Evolutionary conservation across 2,329 filamentous ascomycete genomes (phyloP), one percentile per base, ranked within the genome.

Genomic region (Tolypocladium album): DNA sequence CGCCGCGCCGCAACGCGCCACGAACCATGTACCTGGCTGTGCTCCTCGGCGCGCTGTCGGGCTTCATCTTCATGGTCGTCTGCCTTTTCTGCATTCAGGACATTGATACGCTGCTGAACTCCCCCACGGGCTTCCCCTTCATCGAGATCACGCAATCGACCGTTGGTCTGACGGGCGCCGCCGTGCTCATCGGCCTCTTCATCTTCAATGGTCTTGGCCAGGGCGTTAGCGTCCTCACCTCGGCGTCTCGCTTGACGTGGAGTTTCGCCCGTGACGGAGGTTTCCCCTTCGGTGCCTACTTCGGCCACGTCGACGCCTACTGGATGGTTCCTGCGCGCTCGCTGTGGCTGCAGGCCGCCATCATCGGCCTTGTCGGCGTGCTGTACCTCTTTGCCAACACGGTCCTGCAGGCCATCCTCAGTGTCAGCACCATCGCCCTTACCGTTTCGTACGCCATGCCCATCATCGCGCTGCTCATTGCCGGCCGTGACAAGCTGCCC

Each of bases 151-250:
- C 80, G 55, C 68, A 75, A 27, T 52, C 74, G 66, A 64, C 68
- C 0, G 62, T 74, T 4, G 72, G 71, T 3, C 67, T 69, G 22
- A 62, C 68, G 1, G 78, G 75, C n/a, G 78, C 71, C 13, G 74
- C 76, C 1, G 74, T 74, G 0, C 70, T 84, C 8, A 67, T 83
- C 27, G 71, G 76, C 0, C 70, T 84, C 0, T 84, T 84, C 67
- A 80, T 81, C 52, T 76, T 83, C 69, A 83, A 83, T 61, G 81
- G 80, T 42, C 59, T 84, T 0, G 79, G 80, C 1, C 80, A 83
- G 64, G 80, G 78, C 11, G 72, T 82, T 61, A 79, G 78, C 57
- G 71, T 80, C 59, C 67, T 81, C 50, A 83, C 79, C 1, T 80
- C 79, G 2, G 72, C 77, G 3, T 82, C 80, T 0, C 77, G 80